These are phyloP conservation scores for Trypethelium eluteriae DNA, from an alignment of 495 filamentous ascomycete genomes.

Conservation along the genomic window DNA sequence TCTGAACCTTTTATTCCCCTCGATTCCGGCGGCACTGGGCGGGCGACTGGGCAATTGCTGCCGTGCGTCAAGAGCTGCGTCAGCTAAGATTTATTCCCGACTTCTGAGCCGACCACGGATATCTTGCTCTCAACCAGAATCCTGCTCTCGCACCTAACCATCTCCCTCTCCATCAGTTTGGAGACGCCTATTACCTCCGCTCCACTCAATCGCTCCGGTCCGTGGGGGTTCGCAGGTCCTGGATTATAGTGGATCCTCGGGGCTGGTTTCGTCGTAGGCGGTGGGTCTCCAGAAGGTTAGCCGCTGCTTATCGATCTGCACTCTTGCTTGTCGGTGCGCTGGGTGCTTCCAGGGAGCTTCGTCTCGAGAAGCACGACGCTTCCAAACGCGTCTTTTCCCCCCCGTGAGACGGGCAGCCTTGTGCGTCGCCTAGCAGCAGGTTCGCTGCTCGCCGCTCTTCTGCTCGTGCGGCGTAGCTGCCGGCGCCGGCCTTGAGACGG, in stretches of 20 bases:
- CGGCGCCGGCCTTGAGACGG: slow-evolving; percentile 3
- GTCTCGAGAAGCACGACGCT: slow-evolving; percentile 4
- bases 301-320: slow-evolving; percentile 6
- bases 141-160: background rate
- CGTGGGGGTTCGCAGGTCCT: background rate
- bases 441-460: background rate
- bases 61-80: slow-evolving; percentile 9
- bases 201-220: background rate
- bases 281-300: slow-evolving; percentile 1
- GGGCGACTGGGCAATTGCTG: slow-evolving; percentile 6
- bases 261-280: background rate
- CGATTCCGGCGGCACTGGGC: background rate
- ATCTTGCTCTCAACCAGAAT: background rate
- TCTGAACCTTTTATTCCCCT: background rate
- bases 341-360: background rate
- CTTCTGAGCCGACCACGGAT: background rate
- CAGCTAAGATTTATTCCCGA: slow-evolving; percentile 5
- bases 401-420: no score
- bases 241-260: slow-evolving; percentile 1
- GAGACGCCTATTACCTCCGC: background rate
- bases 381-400: background rate
- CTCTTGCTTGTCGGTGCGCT: background rate
- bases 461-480: background rate
- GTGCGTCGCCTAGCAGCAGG: no score
- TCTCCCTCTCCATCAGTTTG: background rate